Conservation (phyloP, 1,139 yeast genomes). For the Kodamaea plutei region DNA sequence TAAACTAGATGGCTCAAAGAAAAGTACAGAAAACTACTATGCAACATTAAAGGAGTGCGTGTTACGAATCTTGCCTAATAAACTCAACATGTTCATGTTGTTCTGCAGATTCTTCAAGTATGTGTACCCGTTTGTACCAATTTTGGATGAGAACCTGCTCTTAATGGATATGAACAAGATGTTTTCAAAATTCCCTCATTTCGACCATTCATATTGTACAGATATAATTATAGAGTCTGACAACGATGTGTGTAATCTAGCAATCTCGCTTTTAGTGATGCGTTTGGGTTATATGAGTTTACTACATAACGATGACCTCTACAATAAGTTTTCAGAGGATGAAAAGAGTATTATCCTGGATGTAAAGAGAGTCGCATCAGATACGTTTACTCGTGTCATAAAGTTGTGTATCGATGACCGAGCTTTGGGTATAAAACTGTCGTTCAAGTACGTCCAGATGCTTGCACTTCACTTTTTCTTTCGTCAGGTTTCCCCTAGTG, state of each 20-base stretch:
- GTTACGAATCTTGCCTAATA: constrained; percentile 30
- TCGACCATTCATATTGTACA: constrained; percentile 18
- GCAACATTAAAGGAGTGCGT: constrained; percentile 27
- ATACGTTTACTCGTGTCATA: constrained; percentile 22
- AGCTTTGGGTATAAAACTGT: constrained; percentile 25
- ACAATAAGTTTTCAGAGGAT: constrained; percentile 25
- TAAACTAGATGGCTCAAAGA: constrained; percentile 4
- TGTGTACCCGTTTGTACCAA: constrained; percentile 39
- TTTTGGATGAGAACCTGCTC: constrained; percentile 30
- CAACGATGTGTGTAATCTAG: constrained; percentile 29
- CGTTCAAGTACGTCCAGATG: constrained; percentile 37
- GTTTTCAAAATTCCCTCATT: constrained; percentile 26
- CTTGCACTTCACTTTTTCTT: constrained; percentile 40
- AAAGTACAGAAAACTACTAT: constrained; percentile 20
- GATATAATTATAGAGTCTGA: constrained; percentile 27
- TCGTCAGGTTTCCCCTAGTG: constrained; percentile 39
- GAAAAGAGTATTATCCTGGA: constrained; percentile 28
- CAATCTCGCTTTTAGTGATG: constrained; percentile 28
- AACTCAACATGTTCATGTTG: constrained; percentile 25
- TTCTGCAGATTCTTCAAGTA: constrained; percentile 36
- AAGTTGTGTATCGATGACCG: constrained; percentile 33
- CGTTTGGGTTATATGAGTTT: constrained; percentile 40
- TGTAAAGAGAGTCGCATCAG: constrained; percentile 21
- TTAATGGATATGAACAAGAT: constrained; percentile 25
- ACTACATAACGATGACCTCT: constrained; percentile 32